Evolutionary conservation across 805 yeast species (phyloP), one percentile per base, ranked within the genome.

Genomic region (Saccharomycopsis amapae): DNA sequence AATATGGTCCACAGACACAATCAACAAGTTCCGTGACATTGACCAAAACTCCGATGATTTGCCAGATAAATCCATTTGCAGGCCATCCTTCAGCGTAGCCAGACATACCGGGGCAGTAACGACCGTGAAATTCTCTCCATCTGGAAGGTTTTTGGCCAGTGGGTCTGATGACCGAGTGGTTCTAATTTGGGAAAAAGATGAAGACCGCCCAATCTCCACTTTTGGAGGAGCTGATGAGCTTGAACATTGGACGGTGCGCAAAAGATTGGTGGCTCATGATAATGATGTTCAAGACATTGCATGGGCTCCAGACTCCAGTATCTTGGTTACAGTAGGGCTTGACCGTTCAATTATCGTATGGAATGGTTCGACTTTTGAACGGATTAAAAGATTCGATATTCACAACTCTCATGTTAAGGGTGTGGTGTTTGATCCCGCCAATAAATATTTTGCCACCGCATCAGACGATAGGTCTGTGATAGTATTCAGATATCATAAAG

Each of bases 71-170:
- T 50, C 56, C 3, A 48, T 55, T n/a, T 65, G 72, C 48, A 62
- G 75, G 24, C 95, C 95, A 3, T 63, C 89, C 15, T 86, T 95
- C 48, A 81, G 93, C 23, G 86, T 93, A 95, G 81, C 93, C 32
- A 75, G 96, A 45, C 98, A 93, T 59, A 87, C 93, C 19, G 99
- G 98, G 41, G 96, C 96, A 1, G 97, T 93, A 3, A 93, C 98
- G 1, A 81, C 87, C 46, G 93, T 93, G 20, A 73, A 89, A 56
- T 93, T 93, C 60, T 85, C 95, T 1, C 97, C 97, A 0, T 85
- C 83, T 56, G 96, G 97, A 0, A 67, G 90, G 40, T 93, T 85
- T 59, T 62, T 93, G 23, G 97, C 97, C 0, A 79, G 93, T 20
- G 98, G 98, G 0, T 86, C 96, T 2, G 98, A 93, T 61, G 98